Percentiles rank a stretch among this genome's conserved stretches.
phyloP scores from a whole-genome alignment of 371 early-diverging fungal species.

The Catenaria anguillulae region DNA sequence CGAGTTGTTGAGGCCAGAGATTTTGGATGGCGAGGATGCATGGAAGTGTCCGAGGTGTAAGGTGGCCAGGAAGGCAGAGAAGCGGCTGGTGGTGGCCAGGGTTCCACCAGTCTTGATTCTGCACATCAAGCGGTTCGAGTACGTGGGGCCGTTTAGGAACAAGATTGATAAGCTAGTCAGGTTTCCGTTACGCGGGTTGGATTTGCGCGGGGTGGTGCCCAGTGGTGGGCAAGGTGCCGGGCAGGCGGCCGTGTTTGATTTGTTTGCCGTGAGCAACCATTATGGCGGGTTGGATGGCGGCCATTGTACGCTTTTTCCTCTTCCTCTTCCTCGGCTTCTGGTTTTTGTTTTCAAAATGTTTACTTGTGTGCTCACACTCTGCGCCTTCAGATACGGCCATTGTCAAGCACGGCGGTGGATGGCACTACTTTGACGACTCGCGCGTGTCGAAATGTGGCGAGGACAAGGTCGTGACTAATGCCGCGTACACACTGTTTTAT shows the following conservation, averaged over 20 bases:
- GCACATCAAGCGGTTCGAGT: slow-evolving; percentile 87
- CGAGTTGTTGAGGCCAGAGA: slow-evolving; percentile 66
- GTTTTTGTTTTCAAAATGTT: no score
- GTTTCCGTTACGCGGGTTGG: slow-evolving; percentile 46
- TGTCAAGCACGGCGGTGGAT: slow-evolving; percentile 55
- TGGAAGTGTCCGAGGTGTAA: slow-evolving; percentile 86
- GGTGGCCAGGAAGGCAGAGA: slow-evolving; percentile 49
- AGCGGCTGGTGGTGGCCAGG: slow-evolving; percentile 55
- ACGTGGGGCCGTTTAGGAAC: slow-evolving; percentile 77
- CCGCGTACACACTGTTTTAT: slow-evolving; percentile 78
- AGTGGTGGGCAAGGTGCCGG: no score
- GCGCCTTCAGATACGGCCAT: slow-evolving; percentile 80
- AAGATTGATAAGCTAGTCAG: slow-evolving; percentile 77
- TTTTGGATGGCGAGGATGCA: slow-evolving; percentile 71
- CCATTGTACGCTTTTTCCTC: slow-evolving; percentile 42
- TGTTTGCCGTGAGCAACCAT: slow-evolving; percentile 80
- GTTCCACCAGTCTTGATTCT: slow-evolving; percentile 78
- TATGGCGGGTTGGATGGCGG: slow-evolving; percentile 86
- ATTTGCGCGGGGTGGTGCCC: no score
- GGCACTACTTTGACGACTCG: slow-evolving; percentile 85
- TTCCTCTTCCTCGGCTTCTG: no score
- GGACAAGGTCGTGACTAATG: slow-evolving; percentile 30
- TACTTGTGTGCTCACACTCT: no score
- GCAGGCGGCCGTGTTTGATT: slow-evolving; percentile 50
- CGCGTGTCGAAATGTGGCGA: slow-evolving; percentile 35